phyloP scores from a whole-genome alignment of 768 basidiomycete species.

The Boletus rubroflammeus region DNA sequence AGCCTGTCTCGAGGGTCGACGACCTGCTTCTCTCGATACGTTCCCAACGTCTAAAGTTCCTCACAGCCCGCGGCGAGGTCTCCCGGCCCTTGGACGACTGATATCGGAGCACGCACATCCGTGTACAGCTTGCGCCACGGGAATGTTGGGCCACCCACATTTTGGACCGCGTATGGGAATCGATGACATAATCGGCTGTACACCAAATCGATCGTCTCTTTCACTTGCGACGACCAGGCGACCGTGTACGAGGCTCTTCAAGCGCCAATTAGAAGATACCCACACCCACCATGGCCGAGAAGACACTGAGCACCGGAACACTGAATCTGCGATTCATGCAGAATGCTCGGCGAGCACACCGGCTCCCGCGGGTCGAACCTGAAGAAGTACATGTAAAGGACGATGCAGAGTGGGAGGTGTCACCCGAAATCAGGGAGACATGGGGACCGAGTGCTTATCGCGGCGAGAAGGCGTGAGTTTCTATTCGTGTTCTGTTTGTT shows the following conservation, averaged over 20 bases:
- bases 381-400: conserved; percentile 57
- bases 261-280: background rate
- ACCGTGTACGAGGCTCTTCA: background rate
- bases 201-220: background rate
- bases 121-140: conserved; percentile 5
- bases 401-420: conserved; percentile 63
- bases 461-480: conserved; percentile 27
- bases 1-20: background rate
- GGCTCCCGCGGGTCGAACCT: conserved; percentile 45
- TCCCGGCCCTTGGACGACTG: background rate
- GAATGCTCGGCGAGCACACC: conserved; percentile 57
- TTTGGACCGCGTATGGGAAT: conserved; percentile 13
- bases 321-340: conserved; percentile 72
- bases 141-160: conserved; percentile 8
- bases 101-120: background rate
- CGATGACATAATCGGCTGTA: conserved; percentile 16
- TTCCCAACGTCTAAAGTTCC: background rate
- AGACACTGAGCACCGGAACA: conserved; percentile 60
- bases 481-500: conserved; percentile 4
- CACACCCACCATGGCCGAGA: conserved; percentile 29
- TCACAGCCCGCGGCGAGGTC: background rate
- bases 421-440: conserved; percentile 47
- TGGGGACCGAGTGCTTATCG: conserved; percentile 40
- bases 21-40: background rate
- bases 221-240: background rate